Base-by-base conservation (phyloP, 352 stramenopile genomes). In the Pythium sp. region DNA sequence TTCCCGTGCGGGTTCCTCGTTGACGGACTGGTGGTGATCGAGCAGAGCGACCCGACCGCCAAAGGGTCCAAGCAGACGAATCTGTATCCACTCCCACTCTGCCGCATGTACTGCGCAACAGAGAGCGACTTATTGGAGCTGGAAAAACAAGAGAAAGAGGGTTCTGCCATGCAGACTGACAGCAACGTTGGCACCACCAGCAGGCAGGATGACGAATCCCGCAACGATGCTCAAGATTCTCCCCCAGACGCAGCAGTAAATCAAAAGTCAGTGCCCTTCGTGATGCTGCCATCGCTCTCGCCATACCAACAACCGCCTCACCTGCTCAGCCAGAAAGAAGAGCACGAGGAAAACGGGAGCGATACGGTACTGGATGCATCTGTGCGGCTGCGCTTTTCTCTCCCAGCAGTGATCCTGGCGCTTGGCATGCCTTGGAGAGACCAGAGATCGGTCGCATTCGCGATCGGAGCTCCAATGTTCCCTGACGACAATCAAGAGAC, bases 391-490 rank as follows among this genome's bases (percentile, higher is more conserved):
- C 20, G 51, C 3, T 34, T 65, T 24, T 66, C 69, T 18, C 56
- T 81, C 2, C 9, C 64, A 15, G 11, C 26, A 3, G 62, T 67
- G 18, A 32, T 74, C 2, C 63, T 72, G 22, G 67, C 64, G 22
- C 54, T 79, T 18, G 64, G 63, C 4, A 28, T 32, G 7, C 61
- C 62, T 11, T 49, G 34, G n/a, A 47, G 66, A 1, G 64, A 76
- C 2, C 46, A 61, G 8, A 68, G 67, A 11, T 36, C 18, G 12
- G 34, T 62, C 6, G 24, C 59, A 5, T 69, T 79, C 41, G 72
- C 73, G 12, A 65, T 81, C 9, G 70, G 55, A 18, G 55, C 77
- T 1, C 65, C 72, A 0, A 60, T 79, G 46, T 79, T 81, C 62
- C 56, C 62, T 9, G 51, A 66, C 3, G 72, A 79, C n/a, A 69